These are phyloP conservation scores for Penicillium steckii DNA, from an alignment of 495 filamentous ascomycete species.

Conservation along the genomic window DNA sequence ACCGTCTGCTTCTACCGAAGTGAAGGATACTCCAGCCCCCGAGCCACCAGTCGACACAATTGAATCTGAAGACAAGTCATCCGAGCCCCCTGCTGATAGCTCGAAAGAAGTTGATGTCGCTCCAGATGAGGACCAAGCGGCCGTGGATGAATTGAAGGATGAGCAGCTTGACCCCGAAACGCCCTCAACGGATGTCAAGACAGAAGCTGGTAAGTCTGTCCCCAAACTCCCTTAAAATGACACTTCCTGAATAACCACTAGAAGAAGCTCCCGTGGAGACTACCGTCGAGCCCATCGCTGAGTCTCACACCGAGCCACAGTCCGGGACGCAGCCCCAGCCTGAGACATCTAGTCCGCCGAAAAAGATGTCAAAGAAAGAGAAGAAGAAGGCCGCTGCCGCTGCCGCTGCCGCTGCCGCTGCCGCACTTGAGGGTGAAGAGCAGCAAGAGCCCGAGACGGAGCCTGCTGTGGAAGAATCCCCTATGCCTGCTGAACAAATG, in stretches of 20 bases:
- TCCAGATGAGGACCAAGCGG: not conserved
- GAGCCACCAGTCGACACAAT: not conserved
- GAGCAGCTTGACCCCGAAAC: not conserved
- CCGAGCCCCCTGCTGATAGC: not conserved
- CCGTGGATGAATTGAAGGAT: not conserved
- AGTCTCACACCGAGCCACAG: not conserved
- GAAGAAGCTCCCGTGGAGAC: not conserved
- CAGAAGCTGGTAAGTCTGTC: not conserved
- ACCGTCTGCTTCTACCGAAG: not conserved
- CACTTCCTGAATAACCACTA: not conserved
- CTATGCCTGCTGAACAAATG: not conserved
- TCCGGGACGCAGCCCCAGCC: not conserved
- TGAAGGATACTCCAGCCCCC: not conserved
- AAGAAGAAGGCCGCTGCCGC: constrained; percentile 17
- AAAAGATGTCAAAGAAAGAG: constrained; percentile 26
- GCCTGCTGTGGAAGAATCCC: constrained; percentile 3
- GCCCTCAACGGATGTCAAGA: not conserved
- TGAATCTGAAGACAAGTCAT: not conserved
- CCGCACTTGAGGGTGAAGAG: constrained; percentile 12
- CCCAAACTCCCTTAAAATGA: not conserved
- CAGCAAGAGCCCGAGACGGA: not conserved
- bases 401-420: constrained; percentile 13
- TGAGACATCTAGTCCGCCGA: not conserved
- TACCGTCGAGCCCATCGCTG: not conserved
- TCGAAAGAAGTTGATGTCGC: not conserved